Percentiles rank a stretch among this genome's conserved stretches.
Evolutionary conservation across 1,139 yeast species (phyloP).

Genomic region (Zygoascus meyerae): DNA sequence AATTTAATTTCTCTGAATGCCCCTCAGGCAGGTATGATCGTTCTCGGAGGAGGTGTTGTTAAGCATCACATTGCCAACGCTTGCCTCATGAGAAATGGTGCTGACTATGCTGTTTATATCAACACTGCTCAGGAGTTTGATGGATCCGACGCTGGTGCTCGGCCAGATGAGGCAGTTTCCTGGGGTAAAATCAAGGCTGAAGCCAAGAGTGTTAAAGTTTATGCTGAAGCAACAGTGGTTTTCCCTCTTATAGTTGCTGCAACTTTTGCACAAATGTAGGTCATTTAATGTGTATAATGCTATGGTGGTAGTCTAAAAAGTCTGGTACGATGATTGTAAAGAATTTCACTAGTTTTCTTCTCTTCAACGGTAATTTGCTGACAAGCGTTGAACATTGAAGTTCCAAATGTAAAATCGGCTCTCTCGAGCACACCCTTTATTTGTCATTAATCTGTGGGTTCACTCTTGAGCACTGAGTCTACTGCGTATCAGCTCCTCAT

Average conservation of each 20-base stretch:
- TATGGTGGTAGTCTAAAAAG: not conserved
- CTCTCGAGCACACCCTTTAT: too few species aligned
- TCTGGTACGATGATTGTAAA: not conserved
- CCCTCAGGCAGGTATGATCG: conserved; percentile 90
- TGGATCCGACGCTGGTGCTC: conserved; percentile 98
- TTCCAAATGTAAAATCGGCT: not conserved
- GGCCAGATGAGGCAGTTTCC: conserved; percentile 97
- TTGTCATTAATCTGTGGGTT: not conserved
- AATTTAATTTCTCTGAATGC: conserved; percentile 96
- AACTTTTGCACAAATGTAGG: conserved; percentile 61
- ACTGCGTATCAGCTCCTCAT: not conserved
- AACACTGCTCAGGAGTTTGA: conserved; percentile 99
- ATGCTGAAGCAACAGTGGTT: conserved; percentile 93
- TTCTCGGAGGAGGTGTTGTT: conserved; percentile 92
- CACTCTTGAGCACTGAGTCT: not conserved
- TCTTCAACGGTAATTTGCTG: too few species aligned
- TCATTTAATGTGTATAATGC: too few species aligned
- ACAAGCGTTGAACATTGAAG: not conserved
- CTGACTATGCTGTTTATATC: conserved; percentile 93
- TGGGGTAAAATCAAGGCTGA: conserved; percentile 99
- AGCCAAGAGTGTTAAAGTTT: conserved; percentile 85
- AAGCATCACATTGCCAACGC: conserved; percentile 98
- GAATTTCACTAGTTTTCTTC: not conserved
- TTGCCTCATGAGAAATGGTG: conserved; percentile 98
- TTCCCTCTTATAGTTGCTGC: conserved; percentile 97